Base-by-base conservation (phyloP, 2,329 filamentous ascomycete species). In the Chaetomium olivaceum region DNA sequence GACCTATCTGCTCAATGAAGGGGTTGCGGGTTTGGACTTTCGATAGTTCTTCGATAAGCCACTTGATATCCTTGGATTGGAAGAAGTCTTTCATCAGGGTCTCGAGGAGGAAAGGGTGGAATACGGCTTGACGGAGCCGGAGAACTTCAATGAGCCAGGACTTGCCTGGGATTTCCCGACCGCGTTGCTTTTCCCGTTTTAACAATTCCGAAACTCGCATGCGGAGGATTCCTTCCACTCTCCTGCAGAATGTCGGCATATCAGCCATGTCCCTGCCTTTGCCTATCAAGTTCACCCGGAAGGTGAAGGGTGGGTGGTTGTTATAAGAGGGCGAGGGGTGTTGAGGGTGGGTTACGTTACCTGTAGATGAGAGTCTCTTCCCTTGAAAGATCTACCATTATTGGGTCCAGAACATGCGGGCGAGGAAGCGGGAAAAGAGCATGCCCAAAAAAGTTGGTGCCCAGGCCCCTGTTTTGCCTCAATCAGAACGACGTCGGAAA, bases 361-460 rank as follows among this genome's bases (percentile, higher is more conserved):
- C 68, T 16, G 8, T 71, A 69, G 3, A 79, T 63, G 0, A 68
- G 11, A 0, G 48, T 58, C 58, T 68, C 66, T 33, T 64, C 58
- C 19, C 29, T 33, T 3, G 64, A 68, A 2, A 68, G 52, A 2
- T 50, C 14, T 8, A 66, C 58, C 50, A 23, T 52, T 5, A 62
- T 27, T 7, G 39, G 43, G 7, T 43, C 12, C 6, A 65, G 39
- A 11, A 46, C 2, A 52, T 65, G 64, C 6, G 59, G 39, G 1
- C n/a, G 55, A 1, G 67, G 64, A 1, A 68, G 52, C 19, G 61
- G 8, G 23, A 66, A 64, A 1, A 66, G 62, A 21, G 61, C 63
- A 33, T 61, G 61, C 1, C 64, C 67, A 4, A 64, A 21, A 27
- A 68, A 68, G 8, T 46, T 51, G 21, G 63, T 65, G 11, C 8